Base-by-base conservation (phyloP, 1,284 basidiomycete species). In the Meripilus lineatus region DNA sequence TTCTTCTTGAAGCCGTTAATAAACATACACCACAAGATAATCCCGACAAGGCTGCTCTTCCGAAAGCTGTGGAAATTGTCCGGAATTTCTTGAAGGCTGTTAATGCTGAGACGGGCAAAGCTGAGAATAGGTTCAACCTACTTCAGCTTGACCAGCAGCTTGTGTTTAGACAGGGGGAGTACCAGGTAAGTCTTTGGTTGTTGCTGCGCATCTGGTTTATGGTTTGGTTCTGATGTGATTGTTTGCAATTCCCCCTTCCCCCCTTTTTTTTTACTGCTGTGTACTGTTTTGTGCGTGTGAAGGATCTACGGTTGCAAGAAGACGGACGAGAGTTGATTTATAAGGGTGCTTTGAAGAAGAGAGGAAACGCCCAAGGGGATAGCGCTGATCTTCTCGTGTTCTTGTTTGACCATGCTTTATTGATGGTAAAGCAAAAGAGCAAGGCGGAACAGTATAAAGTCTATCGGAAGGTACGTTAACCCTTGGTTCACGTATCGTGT, bases 361-460 rank as follows among this genome's bases (percentile, higher is more conserved):
- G 94, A 5, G 93, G 94, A 40, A 84, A 72, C 4, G 70, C 71
- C 4, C 75, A 86, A 54, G 82, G 83, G 55, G 89, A 91, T 57
- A 85, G 73, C 51, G 86, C 93, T 5, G 95, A 99, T 62, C 71
- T 98, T 44, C 81, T 93, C 55, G 88, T 96, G 4, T 97, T 96
- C 72, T 69, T 99, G 53, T 97, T 99, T 59, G 96, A 99, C 63
- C 95, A 99, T 66, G 94, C 94, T 1, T 69, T 99, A 42, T 70
- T 99, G 36, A 91, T 99, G 77, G 93, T 91, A 52, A 99, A 99
- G 71, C 79, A 89, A 56, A 94, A 84, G 72, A 89, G 87, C 65
- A 94, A 95, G 65, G 84, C 85, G 45, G 94, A 98, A 55, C 89
- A 94, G 57, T 88, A 84, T 66, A 93, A 93, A 62, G 95, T 98